Conservation (phyloP, 2,329 filamentous ascomycete species). For the Sporothrix variecibatus region DNA sequence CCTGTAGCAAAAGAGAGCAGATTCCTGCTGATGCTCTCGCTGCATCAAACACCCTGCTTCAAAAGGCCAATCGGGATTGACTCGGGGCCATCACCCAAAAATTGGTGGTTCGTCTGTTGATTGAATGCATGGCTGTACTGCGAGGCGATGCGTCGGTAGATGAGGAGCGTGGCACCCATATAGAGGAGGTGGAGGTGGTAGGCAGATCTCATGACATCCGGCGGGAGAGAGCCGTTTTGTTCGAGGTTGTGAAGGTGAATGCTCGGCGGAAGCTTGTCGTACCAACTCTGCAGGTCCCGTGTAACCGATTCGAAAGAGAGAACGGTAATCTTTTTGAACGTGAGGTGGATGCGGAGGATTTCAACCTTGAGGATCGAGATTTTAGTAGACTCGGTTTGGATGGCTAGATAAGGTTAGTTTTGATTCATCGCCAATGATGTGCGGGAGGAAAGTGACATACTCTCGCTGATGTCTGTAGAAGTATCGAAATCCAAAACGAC, state of each 20-base stretch:
- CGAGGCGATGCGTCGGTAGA: constrained; percentile 38
- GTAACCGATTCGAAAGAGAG: constrained; percentile 36
- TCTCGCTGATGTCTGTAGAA: constrained; percentile 32
- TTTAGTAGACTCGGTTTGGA: constrained; percentile 38
- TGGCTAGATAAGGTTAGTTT: constrained; percentile 28
- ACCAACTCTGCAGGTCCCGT: constrained; percentile 37
- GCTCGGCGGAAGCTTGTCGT: constrained; percentile 33
- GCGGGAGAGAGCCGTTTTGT: constrained; percentile 20
- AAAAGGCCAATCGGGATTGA: constrained; percentile 20
- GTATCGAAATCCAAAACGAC: constrained; percentile 33
- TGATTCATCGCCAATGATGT: neutral
- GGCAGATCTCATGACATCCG: constrained; percentile 32
- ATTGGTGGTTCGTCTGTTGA: neutral
- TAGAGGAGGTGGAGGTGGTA: constrained; percentile 40
- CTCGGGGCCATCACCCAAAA: constrained; percentile 15
- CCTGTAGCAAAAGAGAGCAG: constrained; percentile 32
- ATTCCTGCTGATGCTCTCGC: constrained; percentile 36
- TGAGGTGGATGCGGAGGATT: constrained; percentile 37
- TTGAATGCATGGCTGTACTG: constrained; percentile 31
- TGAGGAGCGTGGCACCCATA: constrained; percentile 37
- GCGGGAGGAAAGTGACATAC: constrained; percentile 27
- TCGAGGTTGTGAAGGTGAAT: constrained; percentile 32
- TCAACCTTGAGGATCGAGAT: constrained; percentile 37
- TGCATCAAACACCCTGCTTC: constrained; percentile 34
- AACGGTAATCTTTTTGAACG: constrained; percentile 35